Percentiles rank a stretch among this genome's conserved stretches.
These are phyloP conservation scores for Botrytis aclada DNA, from an alignment of 2,329 filamentous ascomycete genomes.

Conservation along the genomic window DNA sequence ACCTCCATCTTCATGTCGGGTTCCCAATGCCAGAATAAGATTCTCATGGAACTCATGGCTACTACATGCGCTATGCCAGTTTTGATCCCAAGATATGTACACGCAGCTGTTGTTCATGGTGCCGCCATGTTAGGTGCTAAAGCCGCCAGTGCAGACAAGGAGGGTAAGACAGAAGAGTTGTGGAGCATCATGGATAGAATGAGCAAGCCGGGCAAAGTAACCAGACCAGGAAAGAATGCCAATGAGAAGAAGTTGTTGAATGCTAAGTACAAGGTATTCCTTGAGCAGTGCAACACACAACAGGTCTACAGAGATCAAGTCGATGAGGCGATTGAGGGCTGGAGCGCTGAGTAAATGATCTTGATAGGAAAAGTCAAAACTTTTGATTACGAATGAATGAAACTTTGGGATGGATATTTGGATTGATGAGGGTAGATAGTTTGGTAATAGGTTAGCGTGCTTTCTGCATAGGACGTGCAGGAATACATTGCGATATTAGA, in stretches of 20 bases:
- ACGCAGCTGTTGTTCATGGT: slow-evolving; percentile 95
- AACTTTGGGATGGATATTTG: not conserved
- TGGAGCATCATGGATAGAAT: slow-evolving; percentile 98
- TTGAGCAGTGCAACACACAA: slow-evolving; percentile 87
- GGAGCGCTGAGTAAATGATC: slow-evolving; percentile 33
- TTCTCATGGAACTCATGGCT: slow-evolving; percentile 88
- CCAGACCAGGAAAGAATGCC: slow-evolving; percentile 68
- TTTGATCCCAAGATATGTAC: slow-evolving; percentile 87
- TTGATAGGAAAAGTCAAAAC: not conserved
- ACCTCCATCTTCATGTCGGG: slow-evolving; percentile 98
- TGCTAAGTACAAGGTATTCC: slow-evolving; percentile 92
- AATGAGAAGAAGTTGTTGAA: slow-evolving; percentile 76
- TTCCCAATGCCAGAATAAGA: slow-evolving; percentile 91
- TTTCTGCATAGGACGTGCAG: not conserved
- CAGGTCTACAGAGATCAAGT: slow-evolving; percentile 76
- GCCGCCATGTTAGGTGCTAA: slow-evolving; percentile 98
- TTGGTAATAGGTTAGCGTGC: not conserved
- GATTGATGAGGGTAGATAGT: not conserved
- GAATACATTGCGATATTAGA: not conserved
- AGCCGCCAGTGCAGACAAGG: slow-evolving; percentile 77
- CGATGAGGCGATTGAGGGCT: slow-evolving; percentile 55
- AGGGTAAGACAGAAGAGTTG: slow-evolving; percentile 78
- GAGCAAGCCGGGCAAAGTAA: slow-evolving; percentile 86
- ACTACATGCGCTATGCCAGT: slow-evolving; percentile 91
- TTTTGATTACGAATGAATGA: slow-evolving; percentile 8